Evolutionary conservation across 768 basidiomycete species (phyloP), one percentile per base, ranked within the genome.

Genomic region (Dendrothele bispora): DNA sequence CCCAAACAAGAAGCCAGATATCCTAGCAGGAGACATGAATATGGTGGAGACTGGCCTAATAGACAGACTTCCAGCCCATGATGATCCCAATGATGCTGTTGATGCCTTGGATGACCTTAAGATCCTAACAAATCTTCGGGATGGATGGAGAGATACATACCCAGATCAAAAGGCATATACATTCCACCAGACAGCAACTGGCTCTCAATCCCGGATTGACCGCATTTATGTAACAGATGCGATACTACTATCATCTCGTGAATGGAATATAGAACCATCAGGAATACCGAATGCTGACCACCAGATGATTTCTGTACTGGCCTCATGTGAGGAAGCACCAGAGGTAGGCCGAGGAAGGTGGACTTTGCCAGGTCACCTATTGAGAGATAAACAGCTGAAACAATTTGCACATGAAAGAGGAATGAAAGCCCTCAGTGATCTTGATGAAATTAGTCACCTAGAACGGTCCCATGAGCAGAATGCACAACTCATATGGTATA

Each of bases 11-110:
- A 53, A 43, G 37, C 67, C 63, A 3, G 64, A 75, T 25, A 11
- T 72, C 0, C 46, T 79, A 38, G 26, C 67, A 0, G 73, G 74
- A 0, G 73, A 79, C 49, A 69, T 69, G 34, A 78, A 79, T 51
- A 25, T 76, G 1, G 65, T 68, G 0, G 72, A 77, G 45, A 67
- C 72, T 1, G 15, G 50, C 0, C n/a, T n/a, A n/a, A 46, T 75
- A 0, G 75, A 77, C 45, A 7, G 68, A 0, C 37, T 70, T 0
- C 74, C 73, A 2, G 29, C 46, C 0, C 49, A 52, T 0, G 1
- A 14, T 0, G 70, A 75, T 27, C 20, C 48, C 0, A 11, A 37
- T 1, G 10, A 8, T 0, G 48, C 61, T 2, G 43, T 49, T 0
- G 26, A 53, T 1, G 55, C 56, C 0, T 53, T 74, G 0, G 47